Base-by-base conservation (phyloP, 169 alveolate species). In the Plasmodium cynomolgi region DNA sequence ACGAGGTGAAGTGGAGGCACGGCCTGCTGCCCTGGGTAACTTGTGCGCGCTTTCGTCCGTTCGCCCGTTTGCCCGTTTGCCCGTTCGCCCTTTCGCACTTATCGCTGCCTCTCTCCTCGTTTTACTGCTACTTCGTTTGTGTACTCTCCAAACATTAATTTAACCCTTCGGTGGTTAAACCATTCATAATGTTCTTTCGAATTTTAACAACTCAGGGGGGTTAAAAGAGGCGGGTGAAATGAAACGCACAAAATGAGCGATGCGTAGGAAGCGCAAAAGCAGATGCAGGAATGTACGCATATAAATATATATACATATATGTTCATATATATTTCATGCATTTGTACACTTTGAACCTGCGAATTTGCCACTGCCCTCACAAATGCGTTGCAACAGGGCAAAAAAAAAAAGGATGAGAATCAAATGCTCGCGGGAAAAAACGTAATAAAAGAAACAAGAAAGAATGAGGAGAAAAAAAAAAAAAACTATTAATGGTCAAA, bases 171-270 rank as follows among this genome's bases (percentile, higher is more conserved):
- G 39, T 17, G 91, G 73, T 84, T 62, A 56, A 88, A 79, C 47
- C 82, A 79, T 50, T 80, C 90, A 88, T 88, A 79, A 56, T 41
- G 34, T 79, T 88, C 58, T 80, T 79, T 88, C 41, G 82, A 41
- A 47, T 88, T 79, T 37, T 75, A 37, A 13, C 23, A 58, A 62
- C 23, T 20, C 33, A 37, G 44, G 44, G 47, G 47, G 73, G 8
- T 41, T 72, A 29, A 88, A 88, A 88, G 72, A 11, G 54, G 15
- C 56, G 68, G 50, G 83, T 37, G 33, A 62, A 80, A 23, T 23
- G 68, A 29, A 82, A 50, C 26, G 7, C 58, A 50, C 72, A 47
- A 77, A 82, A 82, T 82, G 68, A 20, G 39, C 72, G 37, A 26
- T 41, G 26, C 20, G 68, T 47, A 81, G 34, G 68, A 26, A 81